A percentile compares a stretch with the other conserved stretches of the same genome.
phyloP scores from a whole-genome alignment of 768 basidiomycete species.

The Psilocybe cubensis region DNA sequence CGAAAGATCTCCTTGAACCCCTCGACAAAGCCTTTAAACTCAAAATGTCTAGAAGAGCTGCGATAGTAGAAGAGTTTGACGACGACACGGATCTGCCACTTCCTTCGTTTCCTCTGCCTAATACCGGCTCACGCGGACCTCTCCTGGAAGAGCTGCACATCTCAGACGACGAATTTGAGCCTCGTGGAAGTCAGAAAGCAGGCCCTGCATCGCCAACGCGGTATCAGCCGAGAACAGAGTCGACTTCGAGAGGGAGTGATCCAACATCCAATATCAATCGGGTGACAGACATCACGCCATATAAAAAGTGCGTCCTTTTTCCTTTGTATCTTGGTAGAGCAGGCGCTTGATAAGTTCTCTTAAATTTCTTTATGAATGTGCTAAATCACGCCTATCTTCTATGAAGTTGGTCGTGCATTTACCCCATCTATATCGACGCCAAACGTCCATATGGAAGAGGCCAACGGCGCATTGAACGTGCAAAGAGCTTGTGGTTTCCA shows the following conservation, averaged over 20 bases:
- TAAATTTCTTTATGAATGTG: background rate
- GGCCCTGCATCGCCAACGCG: constrained; percentile 61
- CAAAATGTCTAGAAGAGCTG: constrained; percentile 72
- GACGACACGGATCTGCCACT: constrained; percentile 93
- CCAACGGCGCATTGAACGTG: constrained; percentile 78
- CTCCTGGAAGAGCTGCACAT: constrained; percentile 75
- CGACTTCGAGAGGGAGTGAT: constrained; percentile 24
- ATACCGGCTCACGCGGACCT: constrained; percentile 71
- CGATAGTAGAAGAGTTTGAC: constrained; percentile 83
- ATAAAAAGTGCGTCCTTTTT: constrained; percentile 67
- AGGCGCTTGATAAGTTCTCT: too few species aligned
- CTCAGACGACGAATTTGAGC: constrained; percentile 54
- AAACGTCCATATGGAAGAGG: constrained; percentile 87
- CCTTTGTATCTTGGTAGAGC: background rate
- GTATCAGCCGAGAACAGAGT: constrained; percentile 22
- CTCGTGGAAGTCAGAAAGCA: constrained; percentile 33
- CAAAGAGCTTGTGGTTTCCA: constrained; percentile 92
- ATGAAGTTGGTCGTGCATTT: constrained; percentile 90
- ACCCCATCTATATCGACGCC: constrained; percentile 96
- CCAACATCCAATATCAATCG: constrained; percentile 32
- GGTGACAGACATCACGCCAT: constrained; percentile 78
- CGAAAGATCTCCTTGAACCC: too few species aligned
- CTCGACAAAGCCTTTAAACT: constrained; percentile 8
- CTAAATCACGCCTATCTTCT: background rate
- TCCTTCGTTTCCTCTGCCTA: constrained; percentile 66